These are phyloP conservation scores for Nelumbo lutea DNA, from an alignment of 164 flowering plant genomes.

Conservation along the genomic window DNA sequence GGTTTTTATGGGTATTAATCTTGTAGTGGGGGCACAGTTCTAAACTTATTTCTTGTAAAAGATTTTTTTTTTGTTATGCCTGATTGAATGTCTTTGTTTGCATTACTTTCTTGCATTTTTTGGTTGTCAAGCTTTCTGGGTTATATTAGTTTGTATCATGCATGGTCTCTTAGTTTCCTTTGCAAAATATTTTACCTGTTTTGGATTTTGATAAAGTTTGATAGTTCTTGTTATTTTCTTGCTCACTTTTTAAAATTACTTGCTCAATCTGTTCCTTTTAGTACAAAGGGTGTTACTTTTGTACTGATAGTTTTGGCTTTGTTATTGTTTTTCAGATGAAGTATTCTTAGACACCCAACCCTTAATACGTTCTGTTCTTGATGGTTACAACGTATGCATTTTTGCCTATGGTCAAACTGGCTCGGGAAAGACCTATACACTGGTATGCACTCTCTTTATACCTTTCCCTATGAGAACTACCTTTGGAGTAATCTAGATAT, in stretches of 20 bases:
- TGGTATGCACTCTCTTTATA: conserved; percentile 41
- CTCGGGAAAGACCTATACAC: conserved; percentile 91
- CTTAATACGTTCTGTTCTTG: conserved; percentile 81
- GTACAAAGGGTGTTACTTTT: background rate
- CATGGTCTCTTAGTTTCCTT: background rate
- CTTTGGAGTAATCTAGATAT: background rate
- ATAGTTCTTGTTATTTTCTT: background rate
- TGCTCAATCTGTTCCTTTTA: background rate
- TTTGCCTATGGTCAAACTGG: conserved; percentile 99
- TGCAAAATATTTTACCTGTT: background rate
- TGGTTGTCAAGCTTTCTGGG: background rate
- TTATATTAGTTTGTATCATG: too few species aligned
- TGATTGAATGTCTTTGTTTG: background rate
- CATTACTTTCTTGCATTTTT: background rate
- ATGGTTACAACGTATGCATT: conserved; percentile 94
- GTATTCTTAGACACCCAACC: conserved; percentile 89
- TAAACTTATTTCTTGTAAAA: too few species aligned
- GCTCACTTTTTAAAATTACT: background rate
- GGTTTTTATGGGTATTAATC: too few species aligned
- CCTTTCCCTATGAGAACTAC: background rate
- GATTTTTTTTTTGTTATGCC: too few species aligned
- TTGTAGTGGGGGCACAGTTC: too few species aligned
- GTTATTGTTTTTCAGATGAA: conserved; percentile 52
- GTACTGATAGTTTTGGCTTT: background rate
- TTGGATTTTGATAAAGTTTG: background rate